Evolutionary conservation across 163 green algal species (phyloP).

Genomic region (Coccomyxa subellipsoidea): DNA sequence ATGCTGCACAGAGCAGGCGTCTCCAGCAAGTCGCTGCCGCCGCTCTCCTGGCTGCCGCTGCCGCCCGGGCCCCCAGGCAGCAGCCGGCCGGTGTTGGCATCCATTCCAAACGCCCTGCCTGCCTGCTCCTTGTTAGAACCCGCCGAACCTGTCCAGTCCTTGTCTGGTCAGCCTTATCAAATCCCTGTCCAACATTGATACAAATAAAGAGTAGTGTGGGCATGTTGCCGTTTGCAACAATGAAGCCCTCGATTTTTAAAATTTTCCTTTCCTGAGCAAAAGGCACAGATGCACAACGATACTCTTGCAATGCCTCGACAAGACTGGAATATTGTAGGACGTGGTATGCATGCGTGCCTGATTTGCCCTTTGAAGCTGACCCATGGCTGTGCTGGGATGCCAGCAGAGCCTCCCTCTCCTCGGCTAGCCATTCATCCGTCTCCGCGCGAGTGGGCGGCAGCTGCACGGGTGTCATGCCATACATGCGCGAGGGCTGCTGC

Average conservation of each 20-base stretch:
- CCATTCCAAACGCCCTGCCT: conserved; percentile 35
- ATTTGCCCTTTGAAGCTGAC: background rate
- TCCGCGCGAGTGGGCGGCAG: conserved; percentile 33
- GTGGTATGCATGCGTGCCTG: background rate
- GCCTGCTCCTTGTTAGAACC: background rate
- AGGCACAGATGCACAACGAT: no score
- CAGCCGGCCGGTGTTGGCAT: conserved; percentile 68
- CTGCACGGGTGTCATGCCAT: conserved; percentile 12
- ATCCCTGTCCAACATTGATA: no score
- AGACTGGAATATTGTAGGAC: no score
- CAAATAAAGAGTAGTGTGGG: no score
- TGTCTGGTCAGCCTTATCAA: no score
- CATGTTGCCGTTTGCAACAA: no score
- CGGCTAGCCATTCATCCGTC: conserved; percentile 45
- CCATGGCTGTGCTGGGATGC: background rate
- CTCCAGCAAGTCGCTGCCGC: conserved; percentile 35
- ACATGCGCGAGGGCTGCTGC: background rate
- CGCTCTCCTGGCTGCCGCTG: conserved; percentile 3
- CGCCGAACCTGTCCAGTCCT: conserved; percentile 6
- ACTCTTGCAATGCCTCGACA: no score
- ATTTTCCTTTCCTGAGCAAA: no score
- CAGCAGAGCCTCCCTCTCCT: conserved; percentile 3
- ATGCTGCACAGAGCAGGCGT: conserved; percentile 44
- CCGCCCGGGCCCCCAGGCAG: conserved; percentile 24
- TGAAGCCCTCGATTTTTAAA: no score